Percentiles rank a stretch among this genome's conserved stretches.
phyloP scores from a whole-genome alignment of 2,329 filamentous ascomycete species.

The Fusarium floridanum region DNA sequence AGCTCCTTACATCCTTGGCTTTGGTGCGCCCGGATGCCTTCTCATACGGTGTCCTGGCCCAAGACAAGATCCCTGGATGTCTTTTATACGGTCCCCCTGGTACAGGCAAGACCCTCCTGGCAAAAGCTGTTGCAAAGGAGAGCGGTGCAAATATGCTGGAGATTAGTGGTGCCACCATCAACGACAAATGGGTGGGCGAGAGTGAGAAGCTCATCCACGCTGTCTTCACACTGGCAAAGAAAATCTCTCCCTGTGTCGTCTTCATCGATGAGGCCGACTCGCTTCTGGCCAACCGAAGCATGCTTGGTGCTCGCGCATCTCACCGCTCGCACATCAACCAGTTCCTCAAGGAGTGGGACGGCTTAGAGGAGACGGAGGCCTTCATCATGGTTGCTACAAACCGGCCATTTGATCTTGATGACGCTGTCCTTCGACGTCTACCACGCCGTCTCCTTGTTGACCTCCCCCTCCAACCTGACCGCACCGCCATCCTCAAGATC shows the following conservation, averaged over 20 bases:
- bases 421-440: constrained; percentile 82
- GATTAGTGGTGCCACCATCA: constrained; percentile 89
- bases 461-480: constrained; percentile 75
- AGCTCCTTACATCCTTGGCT: constrained; percentile 89
- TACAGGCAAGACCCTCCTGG: constrained; percentile 78
- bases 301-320: constrained; percentile 73
- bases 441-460: constrained; percentile 81
- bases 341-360: constrained; percentile 97
- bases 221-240: constrained; percentile 91
- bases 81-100: constrained; percentile 91
- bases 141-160: constrained; percentile 83
- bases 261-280: constrained; percentile 98
- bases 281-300: constrained; percentile 83
- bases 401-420: constrained; percentile 92
- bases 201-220: constrained; percentile 96
- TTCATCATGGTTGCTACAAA: constrained; percentile 99
- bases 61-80: constrained; percentile 90
- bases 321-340: constrained; percentile 96
- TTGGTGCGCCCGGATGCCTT: constrained; percentile 94
- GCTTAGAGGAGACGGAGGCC: constrained; percentile 82
- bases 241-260: constrained; percentile 90
- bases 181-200: constrained; percentile 96
- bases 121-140: constrained; percentile 77
- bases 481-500: constrained; percentile 77
- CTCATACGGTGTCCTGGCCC: constrained; percentile 91